phyloP scores from a whole-genome alignment of 148 eudicot species.

The Selenicereus undatus region DNA sequence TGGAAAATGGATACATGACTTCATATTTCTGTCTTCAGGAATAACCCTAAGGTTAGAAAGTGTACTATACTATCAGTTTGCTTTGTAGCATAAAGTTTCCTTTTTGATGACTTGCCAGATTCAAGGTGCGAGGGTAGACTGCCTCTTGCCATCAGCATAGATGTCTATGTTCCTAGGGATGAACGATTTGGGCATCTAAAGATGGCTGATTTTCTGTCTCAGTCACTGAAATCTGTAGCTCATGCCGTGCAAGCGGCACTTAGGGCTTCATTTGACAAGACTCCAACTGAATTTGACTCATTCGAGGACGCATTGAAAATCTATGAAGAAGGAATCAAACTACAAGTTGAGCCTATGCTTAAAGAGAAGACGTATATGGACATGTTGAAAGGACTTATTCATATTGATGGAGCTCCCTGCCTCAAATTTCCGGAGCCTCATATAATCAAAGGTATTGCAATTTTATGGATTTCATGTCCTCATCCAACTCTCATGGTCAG shows the following conservation, averaged over 20 bases:
- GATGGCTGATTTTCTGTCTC: constrained; percentile 54
- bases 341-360: constrained; percentile 33
- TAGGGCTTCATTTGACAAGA: constrained; percentile 40
- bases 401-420: constrained; percentile 41
- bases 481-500: background rate
- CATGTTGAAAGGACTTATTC: constrained; percentile 44
- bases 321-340: constrained; percentile 52
- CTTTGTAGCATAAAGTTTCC: background rate
- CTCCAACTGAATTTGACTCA: constrained; percentile 59
- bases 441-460: constrained; percentile 59
- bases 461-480: background rate
- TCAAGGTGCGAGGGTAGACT: constrained; percentile 61
- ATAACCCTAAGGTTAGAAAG: background rate
- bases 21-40: no score
- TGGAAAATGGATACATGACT: no score
- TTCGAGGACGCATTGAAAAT: constrained; percentile 50
- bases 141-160: constrained; percentile 43
- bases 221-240: constrained; percentile 44
- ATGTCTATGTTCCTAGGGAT: constrained; percentile 72
- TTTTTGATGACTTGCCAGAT: constrained; percentile 38
- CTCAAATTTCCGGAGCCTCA: constrained; percentile 72
- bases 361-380: constrained; percentile 36
- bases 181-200: constrained; percentile 62
- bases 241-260: constrained; percentile 49
- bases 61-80: background rate